phyloP scores from a whole-genome alignment of 106 monocot species.

The Apostasia shenzhenica region DNA sequence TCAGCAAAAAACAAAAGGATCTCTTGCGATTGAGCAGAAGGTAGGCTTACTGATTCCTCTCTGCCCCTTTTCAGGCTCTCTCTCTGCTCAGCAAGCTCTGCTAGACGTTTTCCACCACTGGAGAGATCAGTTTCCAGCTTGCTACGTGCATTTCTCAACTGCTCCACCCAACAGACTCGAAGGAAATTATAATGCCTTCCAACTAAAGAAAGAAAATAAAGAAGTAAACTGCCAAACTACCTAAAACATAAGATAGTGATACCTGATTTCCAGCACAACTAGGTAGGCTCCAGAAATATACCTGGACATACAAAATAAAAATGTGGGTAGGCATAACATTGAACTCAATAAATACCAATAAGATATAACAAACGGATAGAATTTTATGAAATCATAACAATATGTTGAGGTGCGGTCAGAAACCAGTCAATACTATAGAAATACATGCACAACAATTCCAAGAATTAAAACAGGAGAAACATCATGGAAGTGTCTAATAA shows the following conservation, averaged over 20 bases:
- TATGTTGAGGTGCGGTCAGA: too few relatives aligned
- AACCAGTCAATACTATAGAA: too few relatives aligned
- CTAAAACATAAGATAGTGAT: not conserved
- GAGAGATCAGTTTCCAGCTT: constrained; percentile 79
- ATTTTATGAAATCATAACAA: too few relatives aligned
- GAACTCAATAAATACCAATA: too few relatives aligned
- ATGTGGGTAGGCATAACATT: too few relatives aligned
- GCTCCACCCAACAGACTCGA: constrained; percentile 8
- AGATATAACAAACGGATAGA: too few relatives aligned
- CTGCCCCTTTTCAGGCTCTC: constrained; percentile 84
- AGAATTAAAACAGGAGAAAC: too few relatives aligned
- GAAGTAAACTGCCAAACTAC: not conserved
- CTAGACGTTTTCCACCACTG: constrained; percentile 39
- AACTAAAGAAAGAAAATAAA: constrained; percentile 1
- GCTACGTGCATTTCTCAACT: constrained; percentile 61
- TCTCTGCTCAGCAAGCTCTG: constrained; percentile 68
- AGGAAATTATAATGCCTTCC: not conserved
- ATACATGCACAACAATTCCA: too few relatives aligned
- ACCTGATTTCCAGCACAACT: constrained; percentile 89
- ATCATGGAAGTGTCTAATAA: too few relatives aligned
- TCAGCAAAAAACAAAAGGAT: not conserved
- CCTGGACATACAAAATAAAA: constrained; percentile 19
- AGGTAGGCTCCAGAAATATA: constrained; percentile 84
- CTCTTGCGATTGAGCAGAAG: not conserved
- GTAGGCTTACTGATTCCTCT: constrained; percentile 78